Evolutionary conservation across 1,284 basidiomycete genomes (phyloP).

Genomic region (Heterobasidion parviporum): DNA sequence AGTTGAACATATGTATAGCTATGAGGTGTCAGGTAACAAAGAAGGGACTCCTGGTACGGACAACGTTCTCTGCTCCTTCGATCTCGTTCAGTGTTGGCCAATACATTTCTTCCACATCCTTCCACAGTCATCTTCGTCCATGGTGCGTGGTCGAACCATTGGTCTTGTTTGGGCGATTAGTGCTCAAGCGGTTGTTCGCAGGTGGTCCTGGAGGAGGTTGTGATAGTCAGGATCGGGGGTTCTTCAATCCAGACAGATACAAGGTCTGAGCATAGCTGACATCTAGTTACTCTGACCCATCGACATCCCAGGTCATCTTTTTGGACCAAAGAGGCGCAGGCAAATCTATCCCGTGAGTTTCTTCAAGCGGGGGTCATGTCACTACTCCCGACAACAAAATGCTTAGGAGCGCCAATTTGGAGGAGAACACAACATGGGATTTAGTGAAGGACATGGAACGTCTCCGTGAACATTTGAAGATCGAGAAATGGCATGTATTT

Average conservation of each 20-base stretch:
- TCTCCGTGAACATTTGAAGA: conserved; percentile 59
- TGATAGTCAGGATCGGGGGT: conserved; percentile 58
- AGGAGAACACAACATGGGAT: conserved; percentile 94
- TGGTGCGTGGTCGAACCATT: conserved; percentile 30
- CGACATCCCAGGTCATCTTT: conserved; percentile 49
- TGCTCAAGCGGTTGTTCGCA: conserved; percentile 15
- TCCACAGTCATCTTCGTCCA: conserved; percentile 74
- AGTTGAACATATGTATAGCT: conserved; percentile 37
- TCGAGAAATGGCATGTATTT: conserved; percentile 87
- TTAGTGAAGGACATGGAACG: conserved; percentile 87
- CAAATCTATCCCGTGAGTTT: conserved; percentile 70
- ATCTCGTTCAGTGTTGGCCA: background rate
- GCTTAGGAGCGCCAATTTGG: conserved; percentile 59
- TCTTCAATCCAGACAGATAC: conserved; percentile 81
- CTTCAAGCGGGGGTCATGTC: background rate
- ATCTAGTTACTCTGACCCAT: no score
- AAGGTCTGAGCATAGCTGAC: conserved; percentile 36
- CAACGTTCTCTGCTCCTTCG: background rate
- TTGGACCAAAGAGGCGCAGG: conserved; percentile 86
- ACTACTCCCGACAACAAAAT: background rate
- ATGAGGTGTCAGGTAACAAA: conserved; percentile 73
- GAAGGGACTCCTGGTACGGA: conserved; percentile 63
- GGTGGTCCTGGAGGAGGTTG: conserved; percentile 73
- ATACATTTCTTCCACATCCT: conserved; percentile 16
- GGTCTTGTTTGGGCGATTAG: background rate